Conservation (phyloP, 1,139 yeast species). For the Zhuliangozyma parablackwelliae region DNA sequence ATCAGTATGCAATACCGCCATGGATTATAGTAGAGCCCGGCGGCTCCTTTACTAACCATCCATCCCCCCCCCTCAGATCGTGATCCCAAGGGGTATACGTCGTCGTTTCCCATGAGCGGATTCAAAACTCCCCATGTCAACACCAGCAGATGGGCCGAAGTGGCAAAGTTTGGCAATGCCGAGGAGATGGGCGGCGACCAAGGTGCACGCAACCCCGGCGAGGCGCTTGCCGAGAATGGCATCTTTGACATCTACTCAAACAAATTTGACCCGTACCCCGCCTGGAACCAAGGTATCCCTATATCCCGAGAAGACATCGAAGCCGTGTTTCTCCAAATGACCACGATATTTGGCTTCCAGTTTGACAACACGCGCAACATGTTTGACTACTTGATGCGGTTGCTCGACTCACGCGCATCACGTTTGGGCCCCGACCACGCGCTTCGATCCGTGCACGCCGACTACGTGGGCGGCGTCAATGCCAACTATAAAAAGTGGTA, state of each 20-base stretch:
- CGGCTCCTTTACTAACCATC: conserved; percentile 5
- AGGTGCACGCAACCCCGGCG: conserved; percentile 14
- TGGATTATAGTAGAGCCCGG: neutral
- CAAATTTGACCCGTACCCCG: conserved; percentile 51
- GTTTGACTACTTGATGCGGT: conserved; percentile 57
- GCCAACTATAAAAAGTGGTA: conserved; percentile 95
- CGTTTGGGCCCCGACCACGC: conserved; percentile 54
- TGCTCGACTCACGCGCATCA: conserved; percentile 68
- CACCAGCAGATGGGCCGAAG: conserved; percentile 43
- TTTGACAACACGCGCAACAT: conserved; percentile 58
- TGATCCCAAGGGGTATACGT: conserved; percentile 10
- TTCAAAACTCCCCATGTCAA: conserved; percentile 43
- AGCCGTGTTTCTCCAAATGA: conserved; percentile 47
- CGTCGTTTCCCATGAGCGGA: conserved; percentile 43
- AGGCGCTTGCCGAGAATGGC: conserved; percentile 37
- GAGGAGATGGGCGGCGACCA: conserved; percentile 11
- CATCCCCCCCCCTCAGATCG: conserved; percentile 5
- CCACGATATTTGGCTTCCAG: conserved; percentile 66
- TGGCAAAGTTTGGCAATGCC: conserved; percentile 25
- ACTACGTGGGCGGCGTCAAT: conserved; percentile 84
- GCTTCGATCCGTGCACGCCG: conserved; percentile 59
- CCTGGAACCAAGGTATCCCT: conserved; percentile 57
- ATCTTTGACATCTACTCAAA: conserved; percentile 34
- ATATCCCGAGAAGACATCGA: conserved; percentile 55
- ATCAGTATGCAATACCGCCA: conserved; percentile 15